Evolutionary conservation across 495 filamentous ascomycete species (phyloP).

Genomic region (Lasiosphaeriaceae sp.): DNA sequence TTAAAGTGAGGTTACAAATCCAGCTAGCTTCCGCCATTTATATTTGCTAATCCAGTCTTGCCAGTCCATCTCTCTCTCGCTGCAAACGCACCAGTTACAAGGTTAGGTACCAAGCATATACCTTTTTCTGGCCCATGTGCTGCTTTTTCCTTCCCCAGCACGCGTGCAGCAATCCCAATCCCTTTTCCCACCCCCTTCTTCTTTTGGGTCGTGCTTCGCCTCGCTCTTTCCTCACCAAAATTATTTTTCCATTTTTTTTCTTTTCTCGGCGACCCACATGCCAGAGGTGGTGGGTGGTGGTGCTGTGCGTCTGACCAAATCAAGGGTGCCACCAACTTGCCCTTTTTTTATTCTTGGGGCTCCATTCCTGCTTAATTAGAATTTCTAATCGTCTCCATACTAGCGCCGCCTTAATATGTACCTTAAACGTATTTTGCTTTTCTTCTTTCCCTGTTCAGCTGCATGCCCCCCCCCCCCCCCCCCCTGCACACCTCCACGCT

Average conservation of each 20-base stretch:
- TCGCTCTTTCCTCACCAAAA: no score
- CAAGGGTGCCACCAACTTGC: no score
- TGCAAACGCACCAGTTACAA: no score
- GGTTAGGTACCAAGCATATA: background rate
- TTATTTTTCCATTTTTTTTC: no score
- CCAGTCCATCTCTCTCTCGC: no score
- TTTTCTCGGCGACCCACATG: no score
- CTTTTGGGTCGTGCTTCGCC: no score
- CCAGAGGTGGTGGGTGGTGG: no score
- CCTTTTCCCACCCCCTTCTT: background rate
- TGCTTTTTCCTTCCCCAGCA: background rate
- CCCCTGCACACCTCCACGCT: background rate
- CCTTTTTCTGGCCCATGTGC: background rate
- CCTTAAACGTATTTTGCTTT: background rate
- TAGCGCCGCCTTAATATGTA: background rate
- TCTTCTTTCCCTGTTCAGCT: background rate
- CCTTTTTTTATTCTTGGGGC: background rate
- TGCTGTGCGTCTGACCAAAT: no score
- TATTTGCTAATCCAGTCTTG: constrained; percentile 20
- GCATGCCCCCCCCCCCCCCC: background rate
- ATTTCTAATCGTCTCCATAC: background rate
- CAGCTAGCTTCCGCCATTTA: constrained; percentile 22
- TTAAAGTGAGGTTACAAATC: constrained; percentile 24
- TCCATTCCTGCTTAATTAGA: background rate
- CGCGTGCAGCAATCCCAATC: background rate